phyloP scores from a whole-genome alignment of 2,329 filamentous ascomycete genomes.

The Teratosphaeriaceae sp. region DNA sequence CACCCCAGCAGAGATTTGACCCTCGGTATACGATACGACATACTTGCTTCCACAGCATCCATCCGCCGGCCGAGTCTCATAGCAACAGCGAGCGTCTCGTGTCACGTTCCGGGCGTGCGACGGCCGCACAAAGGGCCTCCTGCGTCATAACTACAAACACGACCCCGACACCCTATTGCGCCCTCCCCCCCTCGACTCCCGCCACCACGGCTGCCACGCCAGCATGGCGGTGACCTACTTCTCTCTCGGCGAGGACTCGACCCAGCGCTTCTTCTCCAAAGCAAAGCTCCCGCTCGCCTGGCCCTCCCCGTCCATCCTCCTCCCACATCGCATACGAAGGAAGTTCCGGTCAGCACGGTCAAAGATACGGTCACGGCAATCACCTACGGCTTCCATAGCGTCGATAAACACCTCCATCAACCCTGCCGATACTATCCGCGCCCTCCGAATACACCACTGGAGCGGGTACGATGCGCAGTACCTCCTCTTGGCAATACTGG shows the following conservation, averaged over 20 bases:
- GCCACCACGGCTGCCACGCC: no score
- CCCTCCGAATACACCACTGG: slow-evolving; percentile 73
- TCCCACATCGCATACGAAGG: slow-evolving; percentile 60
- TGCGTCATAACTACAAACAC: no score
- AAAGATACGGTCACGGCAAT: slow-evolving; percentile 59
- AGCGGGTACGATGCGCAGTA: slow-evolving; percentile 81
- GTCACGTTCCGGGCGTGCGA: no score
- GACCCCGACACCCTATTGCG: no score
- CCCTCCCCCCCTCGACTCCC: no score
- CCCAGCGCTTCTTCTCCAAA: slow-evolving; percentile 36
- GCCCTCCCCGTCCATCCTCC: slow-evolving; percentile 44
- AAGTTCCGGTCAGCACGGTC: slow-evolving; percentile 55
- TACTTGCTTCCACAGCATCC: no score
- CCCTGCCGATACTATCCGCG: slow-evolving; percentile 67
- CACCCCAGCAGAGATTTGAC: no score
- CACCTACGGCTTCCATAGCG: slow-evolving; percentile 66
- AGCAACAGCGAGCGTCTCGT: no score
- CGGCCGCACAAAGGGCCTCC: no score
- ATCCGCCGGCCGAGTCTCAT: no score
- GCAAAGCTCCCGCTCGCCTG: slow-evolving; percentile 41
- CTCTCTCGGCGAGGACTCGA: slow-evolving; percentile 22
- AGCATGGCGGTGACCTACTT: not conserved
- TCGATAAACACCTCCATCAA: slow-evolving; percentile 76
- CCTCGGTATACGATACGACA: no score
- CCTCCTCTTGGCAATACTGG: slow-evolving; percentile 62